Conservation (phyloP, 2,329 filamentous ascomycete species). For the Delphinella strobiligena region DNA sequence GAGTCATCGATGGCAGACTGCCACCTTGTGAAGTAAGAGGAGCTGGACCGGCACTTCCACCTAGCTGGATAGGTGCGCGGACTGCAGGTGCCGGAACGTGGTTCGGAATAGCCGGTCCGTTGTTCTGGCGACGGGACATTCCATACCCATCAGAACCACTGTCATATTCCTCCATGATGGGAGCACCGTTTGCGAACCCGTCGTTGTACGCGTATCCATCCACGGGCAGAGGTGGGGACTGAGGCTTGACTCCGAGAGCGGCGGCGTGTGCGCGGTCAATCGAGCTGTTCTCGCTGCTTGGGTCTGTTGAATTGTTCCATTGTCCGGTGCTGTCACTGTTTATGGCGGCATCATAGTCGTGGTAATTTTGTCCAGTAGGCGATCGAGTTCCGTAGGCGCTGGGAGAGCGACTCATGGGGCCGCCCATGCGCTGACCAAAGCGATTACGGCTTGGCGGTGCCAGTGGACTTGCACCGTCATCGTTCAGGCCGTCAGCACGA, state of each 20-base stretch:
- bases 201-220: conserved; percentile 27
- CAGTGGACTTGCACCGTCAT: conserved; percentile 21
- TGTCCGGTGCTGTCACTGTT: conserved; percentile 59
- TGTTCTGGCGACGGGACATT: conserved; percentile 1
- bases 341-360: conserved; percentile 70
- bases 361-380: conserved; percentile 49
- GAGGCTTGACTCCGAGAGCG: conserved; percentile 11
- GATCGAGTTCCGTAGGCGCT: conserved; percentile 28
- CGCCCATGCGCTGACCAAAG: conserved; percentile 28
- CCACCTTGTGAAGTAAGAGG: conserved; percentile 11
- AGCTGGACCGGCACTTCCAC: conserved; percentile 6
- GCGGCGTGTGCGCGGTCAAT: conserved; percentile 54
- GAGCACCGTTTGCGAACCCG: conserved; percentile 8
- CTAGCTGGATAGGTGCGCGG: conserved; percentile 12
- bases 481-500: conserved; percentile 25
- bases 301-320: conserved; percentile 72
- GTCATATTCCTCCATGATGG: conserved; percentile 29
- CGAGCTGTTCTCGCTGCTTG: conserved; percentile 87
- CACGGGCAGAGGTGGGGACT: conserved; percentile 32
- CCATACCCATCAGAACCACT: conserved; percentile 12
- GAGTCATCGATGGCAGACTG: conserved; percentile 12
- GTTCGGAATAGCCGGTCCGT: conserved; percentile 2
- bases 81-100: conserved; percentile 7
- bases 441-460: conserved; percentile 23
- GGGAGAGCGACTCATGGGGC: conserved; percentile 28